These are phyloP conservation scores for Monascus ruber DNA, from an alignment of 2,329 filamentous ascomycete species.

Conservation along the genomic window DNA sequence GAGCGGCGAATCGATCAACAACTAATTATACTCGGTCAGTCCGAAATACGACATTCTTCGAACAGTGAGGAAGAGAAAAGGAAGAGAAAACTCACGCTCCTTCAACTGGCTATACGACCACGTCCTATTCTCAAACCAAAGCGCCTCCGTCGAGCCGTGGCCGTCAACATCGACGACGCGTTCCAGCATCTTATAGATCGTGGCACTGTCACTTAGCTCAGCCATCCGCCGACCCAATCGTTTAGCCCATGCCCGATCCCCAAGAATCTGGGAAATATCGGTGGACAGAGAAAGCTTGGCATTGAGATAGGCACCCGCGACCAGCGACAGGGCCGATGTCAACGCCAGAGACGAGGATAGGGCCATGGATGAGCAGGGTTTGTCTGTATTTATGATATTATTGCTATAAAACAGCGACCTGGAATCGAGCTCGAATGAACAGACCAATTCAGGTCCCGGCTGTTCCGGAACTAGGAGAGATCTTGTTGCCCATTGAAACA, in stretches of 20 bases:
- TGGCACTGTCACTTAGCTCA: constrained; percentile 27
- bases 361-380: too few relatives aligned
- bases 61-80: background rate
- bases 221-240: constrained; percentile 25
- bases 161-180: constrained; percentile 29
- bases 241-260: constrained; percentile 22
- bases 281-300: constrained; percentile 31
- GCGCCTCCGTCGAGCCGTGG: constrained; percentile 26
- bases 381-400: too few relatives aligned
- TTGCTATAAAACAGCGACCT: too few relatives aligned
- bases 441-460: too few relatives aligned
- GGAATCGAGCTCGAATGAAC: too few relatives aligned
- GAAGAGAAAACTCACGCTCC: constrained; percentile 20
- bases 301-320: constrained; percentile 32
- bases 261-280: constrained; percentile 25
- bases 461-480: too few relatives aligned
- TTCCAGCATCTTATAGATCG: constrained; percentile 34
- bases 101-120: constrained; percentile 38
- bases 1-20: constrained; percentile 33
- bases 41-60: background rate
- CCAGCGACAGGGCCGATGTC: constrained; percentile 23
- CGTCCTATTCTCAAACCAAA: constrained; percentile 39
- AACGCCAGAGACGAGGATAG: constrained; percentile 15
- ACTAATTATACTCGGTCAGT: constrained; percentile 17
- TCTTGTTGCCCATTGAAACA: too few relatives aligned